Base-by-base conservation (phyloP, 164 flowering plant genomes). In the Umbellularia californica region DNA sequence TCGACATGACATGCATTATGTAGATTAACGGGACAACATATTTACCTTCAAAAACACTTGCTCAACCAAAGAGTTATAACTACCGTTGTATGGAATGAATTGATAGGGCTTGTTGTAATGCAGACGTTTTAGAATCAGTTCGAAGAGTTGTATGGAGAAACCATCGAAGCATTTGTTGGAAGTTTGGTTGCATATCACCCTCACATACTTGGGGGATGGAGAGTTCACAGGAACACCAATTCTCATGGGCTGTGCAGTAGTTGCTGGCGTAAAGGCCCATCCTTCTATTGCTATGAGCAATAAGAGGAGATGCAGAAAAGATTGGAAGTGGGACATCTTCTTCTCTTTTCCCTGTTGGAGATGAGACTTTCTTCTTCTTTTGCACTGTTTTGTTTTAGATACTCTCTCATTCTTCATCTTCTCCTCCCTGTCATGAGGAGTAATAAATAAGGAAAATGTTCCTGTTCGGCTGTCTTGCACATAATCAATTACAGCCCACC, bases 81-180 rank as follows among this genome's bases (percentile, higher is more conserved):
- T 2, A 5, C 68, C 68, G 3, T 65, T 0, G 35, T 23, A 65
- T 23, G 47, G 68, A 27, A 65, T 65, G 68, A 65, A 65, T 27
- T 25, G 17, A 27, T 65, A 27, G 68, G 7, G 17, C 14, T 10
- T 12, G 33, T 5, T 12, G 68, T 87, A 84, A 22, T 51, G 70
- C 23, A 86, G 72, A 30, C 24, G 30, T 0, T 79, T 20, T 2
- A 73, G 10, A 65, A 83, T 87, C 76, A 75, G 60, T 1, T 75
- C 0, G 69, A 90, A 90, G 17, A 90, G 73, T 0, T 81, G 82
- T 33, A 87, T 86, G 81, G 90, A 83, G 75, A 86, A 88, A 51
- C 92, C 91, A 9, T 41, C 60, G 1, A 69, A 75, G 23, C 70
- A 75, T 50, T 64, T 22, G 47, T 75, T 70, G 28, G 14, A 35